Evolutionary conservation across 345 rosid species (phyloP).

Genomic region (Dipteronia sinensis): DNA sequence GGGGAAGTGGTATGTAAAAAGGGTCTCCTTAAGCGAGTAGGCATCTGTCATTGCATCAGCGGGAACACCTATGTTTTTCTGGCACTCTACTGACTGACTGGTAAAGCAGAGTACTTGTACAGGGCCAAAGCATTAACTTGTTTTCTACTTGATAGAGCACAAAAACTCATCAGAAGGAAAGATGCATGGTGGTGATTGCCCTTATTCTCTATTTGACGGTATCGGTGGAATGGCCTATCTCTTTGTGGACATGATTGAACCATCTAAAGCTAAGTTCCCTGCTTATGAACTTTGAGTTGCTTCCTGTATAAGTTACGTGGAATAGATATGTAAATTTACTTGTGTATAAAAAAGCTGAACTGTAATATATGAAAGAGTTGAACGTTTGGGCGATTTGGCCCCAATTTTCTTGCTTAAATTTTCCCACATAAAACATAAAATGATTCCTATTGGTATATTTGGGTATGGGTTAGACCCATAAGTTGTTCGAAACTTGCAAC

Average conservation of each 20-base stretch:
- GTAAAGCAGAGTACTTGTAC: conserved; percentile 42
- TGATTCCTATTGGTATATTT: no score
- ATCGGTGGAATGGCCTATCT: conserved; percentile 66
- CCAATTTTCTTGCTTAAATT: no score
- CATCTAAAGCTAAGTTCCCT: conserved; percentile 61
- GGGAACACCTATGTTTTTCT: conserved; percentile 66
- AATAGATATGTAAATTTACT: neutral
- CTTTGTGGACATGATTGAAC: conserved; percentile 55
- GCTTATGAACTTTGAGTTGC: conserved; percentile 50
- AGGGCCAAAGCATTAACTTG: conserved; percentile 67
- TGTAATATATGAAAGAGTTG: no score
- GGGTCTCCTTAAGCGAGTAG: conserved; percentile 8
- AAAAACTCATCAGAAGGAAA: conserved; percentile 47
- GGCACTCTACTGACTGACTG: conserved; percentile 55
- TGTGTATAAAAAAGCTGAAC: neutral
- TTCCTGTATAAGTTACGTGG: neutral
- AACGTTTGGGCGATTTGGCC: no score
- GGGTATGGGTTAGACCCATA: no score
- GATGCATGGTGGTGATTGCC: conserved; percentile 72
- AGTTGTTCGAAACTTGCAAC: no score
- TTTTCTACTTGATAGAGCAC: conserved; percentile 61
- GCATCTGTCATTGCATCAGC: conserved; percentile 73
- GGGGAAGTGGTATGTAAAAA: no score
- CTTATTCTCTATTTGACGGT: conserved; percentile 66
- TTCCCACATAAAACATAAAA: no score